Conservation (phyloP, 176 grass and related monocot genomes). For the Luzula sylvatica region DNA sequence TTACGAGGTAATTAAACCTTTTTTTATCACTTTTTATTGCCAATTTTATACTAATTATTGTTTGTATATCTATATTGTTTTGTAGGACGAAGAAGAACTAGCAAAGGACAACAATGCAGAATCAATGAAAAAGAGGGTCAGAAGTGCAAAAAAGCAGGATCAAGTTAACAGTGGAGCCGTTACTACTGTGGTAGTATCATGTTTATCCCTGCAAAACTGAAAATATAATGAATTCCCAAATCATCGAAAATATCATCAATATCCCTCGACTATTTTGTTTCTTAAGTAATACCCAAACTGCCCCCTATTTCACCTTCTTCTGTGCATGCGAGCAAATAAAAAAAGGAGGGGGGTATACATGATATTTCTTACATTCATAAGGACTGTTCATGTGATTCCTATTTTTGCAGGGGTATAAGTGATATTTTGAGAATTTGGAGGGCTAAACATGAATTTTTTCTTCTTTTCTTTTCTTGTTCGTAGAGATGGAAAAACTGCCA, state of each 20-base stretch:
- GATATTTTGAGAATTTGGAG: no score
- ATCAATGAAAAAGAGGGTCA: conserved; percentile 9
- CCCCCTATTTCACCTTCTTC: no score
- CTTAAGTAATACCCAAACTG: no score
- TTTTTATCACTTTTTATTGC: neutral
- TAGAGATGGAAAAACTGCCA: conserved; percentile 38
- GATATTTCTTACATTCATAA: no score
- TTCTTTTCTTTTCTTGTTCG: no score
- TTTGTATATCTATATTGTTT: neutral
- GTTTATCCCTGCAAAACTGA: neutral
- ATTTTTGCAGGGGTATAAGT: no score
- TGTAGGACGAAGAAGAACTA: neutral
- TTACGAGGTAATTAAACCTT: no score
- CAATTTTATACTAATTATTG: neutral
- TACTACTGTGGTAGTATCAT: conserved; percentile 9
- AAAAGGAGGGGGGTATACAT: no score
- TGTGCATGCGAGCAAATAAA: no score
- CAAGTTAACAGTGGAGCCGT: neutral
- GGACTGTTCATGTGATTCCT: no score
- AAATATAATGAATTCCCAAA: neutral
- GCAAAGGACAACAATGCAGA: conserved; percentile 2
- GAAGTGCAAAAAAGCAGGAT: neutral
- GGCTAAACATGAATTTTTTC: no score
- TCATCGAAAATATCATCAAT: no score
- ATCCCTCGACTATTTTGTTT: neutral